Evolutionary conservation across 768 basidiomycete genomes (phyloP).

Genomic region (Lentinula aciculospora): DNA sequence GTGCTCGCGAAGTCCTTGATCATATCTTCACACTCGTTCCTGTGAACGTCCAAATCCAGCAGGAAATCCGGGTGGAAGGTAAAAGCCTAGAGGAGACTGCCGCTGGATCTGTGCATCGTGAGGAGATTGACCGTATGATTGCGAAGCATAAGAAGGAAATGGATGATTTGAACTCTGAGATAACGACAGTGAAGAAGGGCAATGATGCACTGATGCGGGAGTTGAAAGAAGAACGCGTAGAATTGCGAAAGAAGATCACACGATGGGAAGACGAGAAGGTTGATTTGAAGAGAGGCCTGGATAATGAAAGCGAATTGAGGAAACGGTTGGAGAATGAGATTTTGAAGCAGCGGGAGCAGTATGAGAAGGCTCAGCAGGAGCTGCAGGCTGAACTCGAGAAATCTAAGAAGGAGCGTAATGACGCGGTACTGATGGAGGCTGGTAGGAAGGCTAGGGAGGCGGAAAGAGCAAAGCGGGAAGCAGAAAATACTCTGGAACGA

Average conservation of each 20-base stretch:
- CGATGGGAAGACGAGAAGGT: neutral
- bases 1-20: no score
- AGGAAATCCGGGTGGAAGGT: slow-evolving; percentile 28
- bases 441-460: neutral
- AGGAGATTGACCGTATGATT: slow-evolving; percentile 28
- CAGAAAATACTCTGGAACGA: neutral
- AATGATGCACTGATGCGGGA: slow-evolving; percentile 1
- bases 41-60: slow-evolving; percentile 9
- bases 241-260: slow-evolving; percentile 1
- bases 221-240: slow-evolving; percentile 8
- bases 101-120: slow-evolving; percentile 31
- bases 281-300: slow-evolving; percentile 4
- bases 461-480: neutral
- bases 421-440: slow-evolving; percentile 12
- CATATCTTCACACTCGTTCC: slow-evolving; percentile 18
- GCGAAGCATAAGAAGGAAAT: slow-evolving; percentile 29
- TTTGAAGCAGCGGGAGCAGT: slow-evolving; percentile 15
- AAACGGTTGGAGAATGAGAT: neutral
- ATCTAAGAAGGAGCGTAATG: slow-evolving; percentile 22
- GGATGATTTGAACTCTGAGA: slow-evolving; percentile 25
- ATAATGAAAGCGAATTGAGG: neutral
- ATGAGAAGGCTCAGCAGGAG: slow-evolving; percentile 21
- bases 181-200: slow-evolving; percentile 16
- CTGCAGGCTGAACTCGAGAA: slow-evolving; percentile 9
- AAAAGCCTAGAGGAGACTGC: slow-evolving; percentile 31